Evolutionary conservation across 1,284 basidiomycete species (phyloP).

Genomic region (Jaminaea rosea): DNA sequence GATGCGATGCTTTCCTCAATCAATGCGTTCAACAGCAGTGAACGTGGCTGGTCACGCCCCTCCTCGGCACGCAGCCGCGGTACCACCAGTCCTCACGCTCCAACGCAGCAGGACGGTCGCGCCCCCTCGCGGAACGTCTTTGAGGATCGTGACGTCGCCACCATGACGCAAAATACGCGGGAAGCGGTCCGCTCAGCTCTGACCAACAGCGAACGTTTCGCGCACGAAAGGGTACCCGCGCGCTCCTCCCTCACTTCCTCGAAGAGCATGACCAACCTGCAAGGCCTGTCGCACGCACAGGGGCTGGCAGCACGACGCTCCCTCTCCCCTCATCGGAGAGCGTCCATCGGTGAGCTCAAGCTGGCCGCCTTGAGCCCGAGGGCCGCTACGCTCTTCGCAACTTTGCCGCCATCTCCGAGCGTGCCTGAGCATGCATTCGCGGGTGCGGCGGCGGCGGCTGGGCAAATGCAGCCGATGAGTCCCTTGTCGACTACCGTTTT

Average conservation of each 20-base stretch:
- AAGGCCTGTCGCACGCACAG: too few relatives aligned
- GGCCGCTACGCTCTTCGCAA: too few relatives aligned
- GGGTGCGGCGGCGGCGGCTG: too few relatives aligned
- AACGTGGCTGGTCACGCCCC: neutral
- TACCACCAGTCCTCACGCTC: neutral
- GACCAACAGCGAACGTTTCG: neutral
- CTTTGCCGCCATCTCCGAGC: too few relatives aligned
- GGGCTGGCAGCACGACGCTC: too few relatives aligned
- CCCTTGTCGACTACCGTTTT: too few relatives aligned
- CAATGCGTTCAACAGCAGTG: neutral
- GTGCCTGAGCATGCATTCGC: too few relatives aligned
- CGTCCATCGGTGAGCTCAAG: too few relatives aligned
- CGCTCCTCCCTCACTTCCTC: neutral
- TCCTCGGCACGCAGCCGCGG: neutral
- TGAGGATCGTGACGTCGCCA: neutral
- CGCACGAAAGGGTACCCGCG: neutral
- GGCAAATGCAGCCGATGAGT: too few relatives aligned
- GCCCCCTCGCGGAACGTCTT: neutral
- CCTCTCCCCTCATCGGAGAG: too few relatives aligned
- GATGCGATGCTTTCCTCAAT: conserved; percentile 1
- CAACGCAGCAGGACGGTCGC: neutral
- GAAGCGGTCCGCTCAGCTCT: neutral
- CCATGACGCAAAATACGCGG: conserved; percentile 1
- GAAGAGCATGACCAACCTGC: neutral
- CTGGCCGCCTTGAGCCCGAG: too few relatives aligned